Evolutionary conservation across 805 yeast genomes (phyloP).

Genomic region (Pichia rugopelliculosa): DNA sequence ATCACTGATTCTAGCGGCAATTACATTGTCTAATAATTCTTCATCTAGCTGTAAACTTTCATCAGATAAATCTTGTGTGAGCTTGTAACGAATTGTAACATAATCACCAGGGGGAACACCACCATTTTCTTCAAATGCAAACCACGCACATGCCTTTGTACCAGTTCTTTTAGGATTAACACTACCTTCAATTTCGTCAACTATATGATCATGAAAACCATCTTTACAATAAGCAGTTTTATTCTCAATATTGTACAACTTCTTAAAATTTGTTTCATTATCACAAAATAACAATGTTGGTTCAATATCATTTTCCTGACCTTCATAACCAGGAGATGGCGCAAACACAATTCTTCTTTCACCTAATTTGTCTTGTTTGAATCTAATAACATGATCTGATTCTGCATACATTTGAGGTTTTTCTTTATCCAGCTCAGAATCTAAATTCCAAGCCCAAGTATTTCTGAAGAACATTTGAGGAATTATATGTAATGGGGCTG

Average conservation of each 20-base stretch:
- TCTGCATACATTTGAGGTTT: slow-evolving; percentile 44
- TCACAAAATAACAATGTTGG: slow-evolving; percentile 80
- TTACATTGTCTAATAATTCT: slow-evolving; percentile 59
- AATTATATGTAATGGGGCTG: slow-evolving; percentile 82
- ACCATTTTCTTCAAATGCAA: slow-evolving; percentile 64
- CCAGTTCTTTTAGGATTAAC: slow-evolving; percentile 68
- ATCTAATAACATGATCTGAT: slow-evolving; percentile 41
- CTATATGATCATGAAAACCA: slow-evolving; percentile 81
- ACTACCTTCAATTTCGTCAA: slow-evolving; percentile 49
- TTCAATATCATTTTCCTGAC: slow-evolving; percentile 55
- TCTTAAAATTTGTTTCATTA: slow-evolving; percentile 72
- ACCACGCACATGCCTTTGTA: slow-evolving; percentile 83
- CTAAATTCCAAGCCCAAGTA: slow-evolving; percentile 88
- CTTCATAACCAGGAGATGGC: slow-evolving; percentile 73
- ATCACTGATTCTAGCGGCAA: slow-evolving; percentile 70
- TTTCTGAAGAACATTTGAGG: slow-evolving; percentile 84
- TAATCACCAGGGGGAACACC: slow-evolving; percentile 83
- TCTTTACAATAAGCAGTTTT: slow-evolving; percentile 64
- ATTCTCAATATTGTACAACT: slow-evolving; percentile 59
- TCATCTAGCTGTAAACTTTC: slow-evolving; percentile 50
- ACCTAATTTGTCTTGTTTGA: slow-evolving; percentile 67
- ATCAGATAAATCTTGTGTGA: slow-evolving; percentile 29
- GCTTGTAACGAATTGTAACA: slow-evolving; percentile 75
- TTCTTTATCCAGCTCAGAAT: slow-evolving; percentile 38
- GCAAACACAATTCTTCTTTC: slow-evolving; percentile 60